Evolutionary conservation across 805 yeast species (phyloP), one percentile per base, ranked within the genome.

Genomic region (Starmerella khaoyaiensis): DNA sequence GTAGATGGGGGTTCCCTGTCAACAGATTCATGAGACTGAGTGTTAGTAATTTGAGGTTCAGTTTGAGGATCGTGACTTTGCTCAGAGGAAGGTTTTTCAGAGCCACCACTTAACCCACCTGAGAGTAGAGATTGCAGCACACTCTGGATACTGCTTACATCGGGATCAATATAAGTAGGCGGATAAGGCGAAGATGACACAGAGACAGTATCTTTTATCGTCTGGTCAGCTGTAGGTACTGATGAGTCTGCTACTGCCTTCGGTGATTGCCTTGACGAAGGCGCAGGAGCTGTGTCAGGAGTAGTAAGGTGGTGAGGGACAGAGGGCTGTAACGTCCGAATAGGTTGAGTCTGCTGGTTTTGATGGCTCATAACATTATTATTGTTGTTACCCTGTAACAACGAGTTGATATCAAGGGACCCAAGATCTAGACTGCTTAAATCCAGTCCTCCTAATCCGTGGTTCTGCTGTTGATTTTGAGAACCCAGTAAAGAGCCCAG

Each of bases 121-220:
- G 41, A 33, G 2, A 45, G 29, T 24, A 45, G 39, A 14, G 41
- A 28, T 17, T 45, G 48, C 4, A 45, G 30, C 7, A 45, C 48
- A 28, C 41, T 43, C 12, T 46, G 41, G 11, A 45, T 45, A 16
- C 40, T 37, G 17, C 45, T 33, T n/a, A 45, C 48, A n/a, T 45
- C 48, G 11, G 48, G 41, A 24, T 45, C 48, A 7, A 45, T 31
- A 5, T 33, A 21, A 6, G 39, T 37, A 4, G 17, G 35, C 11
- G 32, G 24, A 7, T 16, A 27, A 8, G 18, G 30, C 10, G 10
- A 27, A 27, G 30, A 7, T 27, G n/a, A 7, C n/a, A 6, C 23
- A 7, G 25, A 7, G 32, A 9, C 20, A 16, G 32, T 9, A 10
- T 7, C 15, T 29, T 6, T 6, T 6, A n/a, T 15, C 8, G 32